Evolutionary conservation across 2,329 filamentous ascomycete genomes (phyloP), one percentile per base, ranked within the genome.

Genomic region (Cyphellophora europaea): DNA sequence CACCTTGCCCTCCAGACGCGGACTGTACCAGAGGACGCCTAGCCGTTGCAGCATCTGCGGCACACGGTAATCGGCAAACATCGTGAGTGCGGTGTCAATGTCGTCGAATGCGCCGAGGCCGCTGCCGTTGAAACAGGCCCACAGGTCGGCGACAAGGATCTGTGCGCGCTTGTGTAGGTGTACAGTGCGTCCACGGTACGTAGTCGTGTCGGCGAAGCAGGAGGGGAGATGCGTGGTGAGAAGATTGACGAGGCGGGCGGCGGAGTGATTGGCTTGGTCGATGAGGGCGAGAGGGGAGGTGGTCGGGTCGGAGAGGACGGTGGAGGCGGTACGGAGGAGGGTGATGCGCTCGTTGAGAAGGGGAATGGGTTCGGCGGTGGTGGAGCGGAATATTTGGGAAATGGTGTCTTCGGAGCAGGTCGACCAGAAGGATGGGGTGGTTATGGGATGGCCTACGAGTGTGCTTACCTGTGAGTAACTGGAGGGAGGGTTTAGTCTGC

Each of bases 11-110:
- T 87, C 78, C 29, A 98, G 64, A 1, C 78, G 71, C 0, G 91
- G 91, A 44, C 83, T 88, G 60, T 91, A 95, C 50, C 74, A 77
- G 32, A 98, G 63, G 38, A 87, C 89, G 12, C 84, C 83, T 29
- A 96, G 67, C 6, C 77, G 77, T 50, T 88, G 77, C 19, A 98
- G 72, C 49, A 95, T 91, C 62, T 98, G 91, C 11, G 93, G 93
- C 35, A 98, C 81, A 28, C 91, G 82, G 55, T 98, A 98, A 63
- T 98, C 91, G 72, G 91, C 88, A 65, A 98, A 98, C 80, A 96
- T 96, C 41, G 91, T 98, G 51, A 98, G 82, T 5, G 25, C 15
- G 56, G 87, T 86, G 61, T 91, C 82, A 49, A 98, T 94, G 54
- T 98, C 91, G 38, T 76, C 55, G 58, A 98, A 98, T 17, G 72